A percentile compares a stretch with the other conserved stretches of the same genome.
These are phyloP conservation scores for Haplosporangium sp. DNA, from an alignment of 371 early-diverging fungal species.

Conservation along the genomic window DNA sequence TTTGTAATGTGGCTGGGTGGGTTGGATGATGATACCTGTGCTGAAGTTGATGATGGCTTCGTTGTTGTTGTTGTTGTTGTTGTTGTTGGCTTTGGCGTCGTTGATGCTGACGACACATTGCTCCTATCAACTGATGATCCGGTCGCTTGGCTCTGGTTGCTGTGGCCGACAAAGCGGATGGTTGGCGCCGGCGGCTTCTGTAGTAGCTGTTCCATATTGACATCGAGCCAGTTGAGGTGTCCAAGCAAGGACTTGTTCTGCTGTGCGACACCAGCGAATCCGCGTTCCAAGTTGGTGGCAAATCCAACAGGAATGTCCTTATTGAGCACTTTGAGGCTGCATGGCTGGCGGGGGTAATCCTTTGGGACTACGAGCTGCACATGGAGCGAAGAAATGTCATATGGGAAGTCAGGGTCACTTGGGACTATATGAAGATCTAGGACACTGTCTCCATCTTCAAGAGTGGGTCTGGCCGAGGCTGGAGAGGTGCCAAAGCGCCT, in stretches of 20 bases:
- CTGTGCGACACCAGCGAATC: slow-evolving; percentile 52
- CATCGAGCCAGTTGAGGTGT: slow-evolving; percentile 70
- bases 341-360: slow-evolving; percentile 57
- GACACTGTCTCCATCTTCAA: slow-evolving; percentile 22
- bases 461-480: background rate
- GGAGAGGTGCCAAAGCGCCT: slow-evolving; percentile 25
- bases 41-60: background rate
- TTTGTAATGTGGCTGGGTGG: background rate
- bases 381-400: slow-evolving; percentile 70
- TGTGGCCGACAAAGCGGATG: slow-evolving; percentile 61
- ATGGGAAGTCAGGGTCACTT: slow-evolving; percentile 83
- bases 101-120: background rate
- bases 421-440: slow-evolving; percentile 65
- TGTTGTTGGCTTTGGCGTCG: slow-evolving; percentile 11
- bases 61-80: background rate
- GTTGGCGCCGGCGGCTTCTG: slow-evolving; percentile 69
- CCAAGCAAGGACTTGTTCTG: slow-evolving; percentile 59
- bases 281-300: slow-evolving; percentile 60
- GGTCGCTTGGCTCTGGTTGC: background rate
- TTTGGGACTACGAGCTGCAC: slow-evolving; percentile 64
- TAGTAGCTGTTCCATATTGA: slow-evolving; percentile 64
- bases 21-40: background rate
- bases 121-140: background rate
- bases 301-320: slow-evolving; percentile 73
- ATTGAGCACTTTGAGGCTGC: slow-evolving; percentile 66